Conservation (phyloP, 805 yeast genomes). For the Lachancea sp. region DNA sequence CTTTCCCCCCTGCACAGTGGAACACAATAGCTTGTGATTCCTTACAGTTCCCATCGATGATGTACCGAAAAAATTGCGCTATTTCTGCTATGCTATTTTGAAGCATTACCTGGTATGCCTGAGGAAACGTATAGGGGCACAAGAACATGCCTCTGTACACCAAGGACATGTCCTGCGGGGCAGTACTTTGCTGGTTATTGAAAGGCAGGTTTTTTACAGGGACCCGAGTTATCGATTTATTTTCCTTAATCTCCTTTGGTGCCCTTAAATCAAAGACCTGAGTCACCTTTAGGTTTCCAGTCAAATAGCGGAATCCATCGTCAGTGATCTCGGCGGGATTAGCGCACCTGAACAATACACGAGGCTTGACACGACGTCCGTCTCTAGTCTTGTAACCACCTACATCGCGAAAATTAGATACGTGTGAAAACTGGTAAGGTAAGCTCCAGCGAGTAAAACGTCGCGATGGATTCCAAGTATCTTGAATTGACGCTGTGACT, state of each 20-base stretch:
- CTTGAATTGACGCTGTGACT: slow-evolving; percentile 11
- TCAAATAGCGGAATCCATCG: slow-evolving; percentile 40
- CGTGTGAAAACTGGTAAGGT: slow-evolving; percentile 24
- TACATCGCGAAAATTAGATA: slow-evolving; percentile 67
- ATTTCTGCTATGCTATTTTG: slow-evolving; percentile 43
- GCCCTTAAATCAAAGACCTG: slow-evolving; percentile 66
- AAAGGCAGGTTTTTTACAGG: slow-evolving; percentile 52
- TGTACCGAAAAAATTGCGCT: slow-evolving; percentile 44
- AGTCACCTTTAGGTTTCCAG: slow-evolving; percentile 33
- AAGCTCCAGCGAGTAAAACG: slow-evolving; percentile 22
- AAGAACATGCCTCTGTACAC: slow-evolving; percentile 49
- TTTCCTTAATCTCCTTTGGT: slow-evolving; percentile 43
- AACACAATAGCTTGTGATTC: slow-evolving; percentile 48
- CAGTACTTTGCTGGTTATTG: slow-evolving; percentile 45
- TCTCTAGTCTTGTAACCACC: slow-evolving; percentile 59
- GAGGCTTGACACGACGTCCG: slow-evolving; percentile 42
- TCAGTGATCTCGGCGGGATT: slow-evolving; percentile 47
- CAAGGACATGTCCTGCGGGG: slow-evolving; percentile 58
- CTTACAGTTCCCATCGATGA: slow-evolving; percentile 41
- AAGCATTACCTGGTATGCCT: slow-evolving; percentile 57
- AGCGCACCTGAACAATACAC: slow-evolving; percentile 58
- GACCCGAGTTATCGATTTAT: slow-evolving; percentile 34
- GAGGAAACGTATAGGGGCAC: slow-evolving; percentile 55
- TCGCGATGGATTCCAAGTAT: slow-evolving; percentile 14
- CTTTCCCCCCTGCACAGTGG: slow-evolving; percentile 86